phyloP scores from a whole-genome alignment of 306 rosid species.

The Medicago ruthenica region DNA sequence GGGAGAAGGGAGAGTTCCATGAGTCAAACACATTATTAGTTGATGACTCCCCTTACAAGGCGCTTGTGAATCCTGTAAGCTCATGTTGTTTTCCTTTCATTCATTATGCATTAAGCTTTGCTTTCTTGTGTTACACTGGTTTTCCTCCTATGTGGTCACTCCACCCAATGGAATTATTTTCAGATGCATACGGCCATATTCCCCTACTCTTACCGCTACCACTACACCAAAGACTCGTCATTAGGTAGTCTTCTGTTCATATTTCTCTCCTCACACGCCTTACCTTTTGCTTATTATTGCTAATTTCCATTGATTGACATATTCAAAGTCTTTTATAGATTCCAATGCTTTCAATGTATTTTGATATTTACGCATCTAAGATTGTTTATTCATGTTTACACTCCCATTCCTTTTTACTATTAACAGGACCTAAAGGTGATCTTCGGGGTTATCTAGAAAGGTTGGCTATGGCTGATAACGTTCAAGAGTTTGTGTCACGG shows the following conservation, averaged over 20 bases:
- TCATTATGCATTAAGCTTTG: slow-evolving; percentile 13
- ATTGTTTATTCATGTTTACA: slow-evolving; percentile 27
- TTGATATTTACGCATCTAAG: not conserved
- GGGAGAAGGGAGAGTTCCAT: slow-evolving; percentile 73
- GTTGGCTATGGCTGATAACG: slow-evolving; percentile 65
- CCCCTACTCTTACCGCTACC: slow-evolving; percentile 66
- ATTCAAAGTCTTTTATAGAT: not conserved
- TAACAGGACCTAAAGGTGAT: slow-evolving; percentile 76
- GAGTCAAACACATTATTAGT: slow-evolving; percentile 82
- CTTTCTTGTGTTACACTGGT: slow-evolving; percentile 28
- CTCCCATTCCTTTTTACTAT: slow-evolving; percentile 13
- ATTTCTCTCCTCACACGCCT: not conserved
- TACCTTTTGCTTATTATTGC: not conserved
- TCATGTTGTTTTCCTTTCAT: slow-evolving; percentile 30
- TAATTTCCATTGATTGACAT: slow-evolving; percentile 1
- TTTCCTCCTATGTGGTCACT: slow-evolving; percentile 29
- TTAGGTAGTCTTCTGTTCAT: slow-evolving; percentile 59
- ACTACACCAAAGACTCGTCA: slow-evolving; percentile 54
- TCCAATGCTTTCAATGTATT: slow-evolving; percentile 4
- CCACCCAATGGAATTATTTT: slow-evolving; percentile 39
- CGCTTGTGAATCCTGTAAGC: slow-evolving; percentile 86
- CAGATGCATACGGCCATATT: slow-evolving; percentile 81
- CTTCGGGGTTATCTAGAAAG: slow-evolving; percentile 71
- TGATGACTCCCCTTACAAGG: slow-evolving; percentile 95
- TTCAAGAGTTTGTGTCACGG: slow-evolving; percentile 61